A percentile compares a stretch with the other conserved stretches of the same genome.
Conservation (phyloP, 108 stramenopile species). For the Cyclotella atomus region DNA sequence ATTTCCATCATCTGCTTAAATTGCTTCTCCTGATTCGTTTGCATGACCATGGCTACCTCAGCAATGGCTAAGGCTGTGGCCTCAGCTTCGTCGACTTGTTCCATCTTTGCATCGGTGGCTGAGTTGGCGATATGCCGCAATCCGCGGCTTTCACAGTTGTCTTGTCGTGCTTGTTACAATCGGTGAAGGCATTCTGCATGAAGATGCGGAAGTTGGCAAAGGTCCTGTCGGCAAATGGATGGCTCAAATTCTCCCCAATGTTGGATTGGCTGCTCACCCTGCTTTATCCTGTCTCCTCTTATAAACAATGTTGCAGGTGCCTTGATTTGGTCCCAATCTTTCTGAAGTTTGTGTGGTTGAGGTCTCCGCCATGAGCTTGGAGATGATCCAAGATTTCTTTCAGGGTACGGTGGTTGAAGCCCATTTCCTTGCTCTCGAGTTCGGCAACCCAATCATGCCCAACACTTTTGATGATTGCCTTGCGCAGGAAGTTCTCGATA, state of each 20-base stretch:
- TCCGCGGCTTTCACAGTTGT: neutral
- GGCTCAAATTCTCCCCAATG: neutral
- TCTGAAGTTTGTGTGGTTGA: neutral
- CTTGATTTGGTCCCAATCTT: conserved; percentile 13
- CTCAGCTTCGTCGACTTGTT: too few species aligned
- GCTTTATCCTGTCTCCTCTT: neutral
- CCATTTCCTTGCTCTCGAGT: neutral
- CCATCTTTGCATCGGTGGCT: neutral
- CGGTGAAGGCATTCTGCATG: neutral
- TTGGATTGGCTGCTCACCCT: neutral
- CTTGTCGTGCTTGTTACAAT: neutral
- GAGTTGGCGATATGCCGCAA: neutral
- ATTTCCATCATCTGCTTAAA: conserved; percentile 13
- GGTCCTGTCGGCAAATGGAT: neutral
- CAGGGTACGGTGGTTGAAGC: too few species aligned
- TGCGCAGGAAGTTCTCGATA: neutral
- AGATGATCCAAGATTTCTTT: too few species aligned
- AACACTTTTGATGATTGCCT: conserved; percentile 5
- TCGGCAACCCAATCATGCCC: neutral
- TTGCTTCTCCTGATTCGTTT: conserved; percentile 6
- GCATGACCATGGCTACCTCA: conserved; percentile 4
- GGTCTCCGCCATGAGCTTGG: neutral
- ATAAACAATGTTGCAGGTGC: conserved; percentile 4
- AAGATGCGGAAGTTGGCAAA: neutral
- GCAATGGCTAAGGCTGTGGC: too few species aligned